Base-by-base conservation (phyloP, 2,329 filamentous ascomycete species). In the Neofusicoccum ribis region DNA sequence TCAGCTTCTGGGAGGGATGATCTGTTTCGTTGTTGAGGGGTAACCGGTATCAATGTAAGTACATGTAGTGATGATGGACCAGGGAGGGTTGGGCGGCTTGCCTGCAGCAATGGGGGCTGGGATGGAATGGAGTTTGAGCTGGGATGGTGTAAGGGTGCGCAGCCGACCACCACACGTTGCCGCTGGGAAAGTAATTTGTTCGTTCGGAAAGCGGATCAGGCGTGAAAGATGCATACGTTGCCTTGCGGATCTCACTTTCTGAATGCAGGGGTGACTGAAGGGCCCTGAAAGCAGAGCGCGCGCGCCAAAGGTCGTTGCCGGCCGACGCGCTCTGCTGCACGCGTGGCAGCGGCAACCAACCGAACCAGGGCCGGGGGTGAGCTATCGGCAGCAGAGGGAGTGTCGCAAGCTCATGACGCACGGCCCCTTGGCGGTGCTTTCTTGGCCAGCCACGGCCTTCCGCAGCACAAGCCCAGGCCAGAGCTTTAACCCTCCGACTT, bases 321-420 rank as follows among this genome's bases (percentile, higher is more conserved):
- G 3, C 5, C 8, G 7, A 17, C 9, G 8, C 3, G 8, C 14
- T 3, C 7, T 3, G 54, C 12, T 3, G 39, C 12, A 5, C 2
- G 27, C 27, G 31, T 5, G 15, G 7, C 12, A 37, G 54, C 54
- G 56, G 56, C 56, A 47, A 47, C 41, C 2, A 47, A 5, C 34
- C 36, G 6, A 37, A 2, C 11, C 20, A 9, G 7, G 8, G 15
- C 3, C 11, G 12, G 23, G 31, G 50, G 7, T 20, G 47, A 34
- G 50, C 34, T 39, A 8, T 3, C 50, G 27, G n/a, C 17, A 34
- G n/a, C 37, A 14, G 17, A 12, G 23, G n/a, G 15, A 6, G 9
- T 36, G 60, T 63, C 60, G 60, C 60, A 43, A 61, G 60, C 60
- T 7, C 37, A 63, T 63, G 47, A 52, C 60, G 47, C 60, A 63